phyloP scores from a whole-genome alignment of 306 rosid species.

The Vicia faba region DNA sequence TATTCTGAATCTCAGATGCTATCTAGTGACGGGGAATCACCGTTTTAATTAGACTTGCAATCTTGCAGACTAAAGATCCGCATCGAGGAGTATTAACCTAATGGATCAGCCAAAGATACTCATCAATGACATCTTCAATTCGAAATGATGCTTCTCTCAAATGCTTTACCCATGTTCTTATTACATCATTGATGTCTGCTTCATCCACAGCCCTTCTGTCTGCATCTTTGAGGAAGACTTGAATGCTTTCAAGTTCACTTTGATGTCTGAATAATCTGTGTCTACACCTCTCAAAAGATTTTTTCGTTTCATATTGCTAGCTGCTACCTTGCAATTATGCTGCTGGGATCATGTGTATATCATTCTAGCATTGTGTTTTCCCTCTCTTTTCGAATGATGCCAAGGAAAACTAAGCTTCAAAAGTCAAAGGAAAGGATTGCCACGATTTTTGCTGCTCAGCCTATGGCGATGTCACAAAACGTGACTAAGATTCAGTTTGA shows the following conservation, averaged over 20 bases:
- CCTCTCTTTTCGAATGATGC: neutral
- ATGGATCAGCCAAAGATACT: neutral
- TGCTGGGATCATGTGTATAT: neutral
- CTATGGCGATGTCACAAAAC: neutral
- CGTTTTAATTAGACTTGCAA: neutral
- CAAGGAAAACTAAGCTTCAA: slow-evolving; percentile 7
- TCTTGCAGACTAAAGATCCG: too few relatives aligned
- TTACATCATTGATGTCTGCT: neutral
- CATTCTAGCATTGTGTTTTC: neutral
- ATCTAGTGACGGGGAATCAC: neutral
- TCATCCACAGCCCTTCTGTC: neutral
- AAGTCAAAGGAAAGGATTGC: slow-evolving; percentile 1
- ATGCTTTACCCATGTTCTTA: neutral
- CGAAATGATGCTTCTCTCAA: slow-evolving; percentile 4
- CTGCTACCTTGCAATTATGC: slow-evolving; percentile 1
- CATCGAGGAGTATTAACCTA: neutral
- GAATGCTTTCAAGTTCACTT: neutral
- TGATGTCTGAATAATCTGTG: neutral
- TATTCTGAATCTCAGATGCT: neutral
- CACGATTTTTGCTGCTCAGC: neutral
- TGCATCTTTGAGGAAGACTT: neutral
- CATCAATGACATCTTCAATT: neutral
- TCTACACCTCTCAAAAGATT: neutral
- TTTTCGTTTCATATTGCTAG: slow-evolving; percentile 6
- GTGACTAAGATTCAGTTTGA: too few relatives aligned